These are phyloP conservation scores for Termitomyces sp. DNA, from an alignment of 768 basidiomycete species.

Conservation along the genomic window DNA sequence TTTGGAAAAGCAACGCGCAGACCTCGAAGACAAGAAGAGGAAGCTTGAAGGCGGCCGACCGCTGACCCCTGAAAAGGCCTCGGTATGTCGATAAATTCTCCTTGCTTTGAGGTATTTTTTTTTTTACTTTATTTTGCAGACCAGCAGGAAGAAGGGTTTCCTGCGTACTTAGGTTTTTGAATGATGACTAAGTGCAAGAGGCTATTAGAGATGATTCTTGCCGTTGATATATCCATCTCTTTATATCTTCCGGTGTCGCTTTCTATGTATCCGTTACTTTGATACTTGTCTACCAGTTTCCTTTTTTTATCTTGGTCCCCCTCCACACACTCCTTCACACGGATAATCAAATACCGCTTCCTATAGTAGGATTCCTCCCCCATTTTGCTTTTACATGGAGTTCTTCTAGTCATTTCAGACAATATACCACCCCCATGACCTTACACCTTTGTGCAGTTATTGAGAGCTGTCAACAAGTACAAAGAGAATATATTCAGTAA, in stretches of 20 bases:
- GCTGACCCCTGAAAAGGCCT: slow-evolving; percentile 89
- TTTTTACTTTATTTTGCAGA: slow-evolving; percentile 27
- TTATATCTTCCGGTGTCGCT: slow-evolving; percentile 18
- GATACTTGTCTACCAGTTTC: slow-evolving; percentile 23
- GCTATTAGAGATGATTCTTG: slow-evolving; percentile 21
- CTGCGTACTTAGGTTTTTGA: slow-evolving; percentile 48
- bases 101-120: background rate
- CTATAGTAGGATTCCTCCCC: slow-evolving; percentile 43
- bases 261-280: slow-evolving; percentile 35
- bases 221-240: slow-evolving; percentile 23
- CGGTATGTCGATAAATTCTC: slow-evolving; percentile 43
- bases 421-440: slow-evolving; percentile 41
- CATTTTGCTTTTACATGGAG: slow-evolving; percentile 40
- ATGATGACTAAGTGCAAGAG: slow-evolving; percentile 19
- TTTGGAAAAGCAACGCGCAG: slow-evolving; percentile 90
- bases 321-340: slow-evolving; percentile 56
- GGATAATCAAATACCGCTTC: slow-evolving; percentile 48
- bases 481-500: slow-evolving; percentile 16
- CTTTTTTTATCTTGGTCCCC: slow-evolving; percentile 43
- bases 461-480: slow-evolving; percentile 29
- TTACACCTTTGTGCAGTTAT: slow-evolving; percentile 17
- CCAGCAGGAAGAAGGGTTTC: slow-evolving; percentile 72
- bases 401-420: slow-evolving; percentile 26
- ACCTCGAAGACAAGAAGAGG: slow-evolving; percentile 98
- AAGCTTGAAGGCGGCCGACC: slow-evolving; percentile 92